Evolutionary conservation across 257 asterid genomes (phyloP), one percentile per base, ranked within the genome.

Genomic region (Solanum medicagineum): DNA sequence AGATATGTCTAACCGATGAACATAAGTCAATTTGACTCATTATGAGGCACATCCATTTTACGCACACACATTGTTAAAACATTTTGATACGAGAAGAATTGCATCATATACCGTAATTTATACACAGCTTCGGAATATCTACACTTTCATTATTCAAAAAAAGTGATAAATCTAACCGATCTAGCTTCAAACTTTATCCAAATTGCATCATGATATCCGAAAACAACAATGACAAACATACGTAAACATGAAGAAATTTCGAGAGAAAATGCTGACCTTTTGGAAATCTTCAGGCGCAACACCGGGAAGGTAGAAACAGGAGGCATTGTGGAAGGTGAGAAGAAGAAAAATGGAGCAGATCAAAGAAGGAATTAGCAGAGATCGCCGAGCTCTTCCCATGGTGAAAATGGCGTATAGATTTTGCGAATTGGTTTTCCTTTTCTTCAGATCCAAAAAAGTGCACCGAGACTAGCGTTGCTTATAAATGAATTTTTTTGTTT

Each of bases 211-310:
- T 42, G 56, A 73, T 13, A 75, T 47, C 15, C 24, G 8, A 36
- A 32, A 71, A 71, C 7, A 73, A 45, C 40, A 45, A 73, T 59
- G 15, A 59, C 66, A 59, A 29, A 26, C 73, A 65, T 36, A 79
- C 36, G 44, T 57, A 81, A 44, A n/a, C 73, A 81, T 40, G 54
- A 29, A 11, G n/a, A 59, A 56, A 81, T 5, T 7, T 5, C 1
- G 8, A 24, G 20, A 32, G 32, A 66, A 65, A 66, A 66, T 66
- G 44, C 36, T 6, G 14, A 75, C 82, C 97, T 90, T 92, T 65
- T 81, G 92, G 88, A 93, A 95, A 85, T 93, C 98, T 86, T 92
- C 92, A 16, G 98, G 98, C 53, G 97, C 98, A 65, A 93, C 97
- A 55, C 97, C 98, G 8, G 98, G 97, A 83, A 93, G 98, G 86